Evolutionary conservation across 306 rosid species (phyloP), one percentile per base, ranked within the genome.

Genomic region (Mucuna pruriens): DNA sequence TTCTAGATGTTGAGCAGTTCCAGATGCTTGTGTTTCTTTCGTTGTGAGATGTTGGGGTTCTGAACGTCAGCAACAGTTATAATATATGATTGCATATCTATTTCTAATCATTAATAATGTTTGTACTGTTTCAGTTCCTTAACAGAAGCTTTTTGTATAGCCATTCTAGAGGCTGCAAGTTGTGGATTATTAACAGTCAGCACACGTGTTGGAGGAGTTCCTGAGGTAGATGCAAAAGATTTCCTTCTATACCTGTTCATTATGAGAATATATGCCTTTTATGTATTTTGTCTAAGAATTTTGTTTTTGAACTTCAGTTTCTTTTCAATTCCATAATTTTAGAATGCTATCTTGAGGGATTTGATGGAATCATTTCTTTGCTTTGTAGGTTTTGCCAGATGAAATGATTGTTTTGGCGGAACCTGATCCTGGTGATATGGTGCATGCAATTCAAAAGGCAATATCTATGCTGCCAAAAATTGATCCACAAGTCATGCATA

Each of bases 61-160:
- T 51, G 31, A n/a, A 65, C 2, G 15, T 34, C 9, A 1, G 5
- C 65, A 17, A 44, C 76, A 39, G 61, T 78, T 71, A 39, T 10
- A 67, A 34, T 67, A 7, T 29, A 4, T 12, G 25, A 29, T 39
- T 36, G 75, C 13, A 36, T 34, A 71, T 70, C 31, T 39, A 19
- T 46, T 25, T 45, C 55, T 26, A 49, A 26, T 71, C 63, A 20
- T 71, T 73, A 33, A 83, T 33, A 64, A 72, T 16, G 19, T 79
- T 79, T 79, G 62, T 25, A 39, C 70, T 52, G 52, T 65, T 79
- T 78, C 92, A 93, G 98, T 85, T 95, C 99, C 16, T 90, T 95
- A 51, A 95, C 98, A 6, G 97, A 95, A 88, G 97, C 99, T 67
- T 95, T 95, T 84, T 95, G 99, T 86, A 95, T 93, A 86, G 99